phyloP scores from a whole-genome alignment of 192 early-diverging fungal species.

The Rhizophagus clarus region DNA sequence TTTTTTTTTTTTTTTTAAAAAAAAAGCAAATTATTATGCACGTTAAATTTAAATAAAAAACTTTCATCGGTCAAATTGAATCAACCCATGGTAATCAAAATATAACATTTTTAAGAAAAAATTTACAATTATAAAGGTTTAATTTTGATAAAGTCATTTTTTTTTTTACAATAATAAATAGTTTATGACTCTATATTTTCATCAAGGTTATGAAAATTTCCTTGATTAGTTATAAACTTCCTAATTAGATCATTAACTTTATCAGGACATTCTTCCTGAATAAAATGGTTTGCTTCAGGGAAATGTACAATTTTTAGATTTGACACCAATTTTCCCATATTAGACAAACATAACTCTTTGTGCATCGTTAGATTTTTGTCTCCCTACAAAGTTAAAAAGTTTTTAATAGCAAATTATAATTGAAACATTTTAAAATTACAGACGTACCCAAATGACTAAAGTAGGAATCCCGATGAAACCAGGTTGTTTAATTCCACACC shows the following conservation, averaged over 20 bases:
- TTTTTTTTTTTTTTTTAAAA: too few species aligned
- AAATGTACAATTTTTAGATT: conserved; percentile 11
- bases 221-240: conserved; percentile 9
- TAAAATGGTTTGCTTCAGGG: conserved; percentile 26
- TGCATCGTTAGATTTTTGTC: conserved; percentile 30
- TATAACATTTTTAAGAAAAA: too few species aligned
- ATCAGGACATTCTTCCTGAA: conserved; percentile 33
- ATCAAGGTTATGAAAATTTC: conserved; percentile 9
- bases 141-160: too few species aligned
- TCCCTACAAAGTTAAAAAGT: conserved; percentile 20
- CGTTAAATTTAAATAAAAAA: too few species aligned
- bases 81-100: too few species aligned
- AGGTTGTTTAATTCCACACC: neutral
- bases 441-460: conserved; percentile 33
- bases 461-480: conserved; percentile 32
- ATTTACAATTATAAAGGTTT: too few species aligned
- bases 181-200: neutral
- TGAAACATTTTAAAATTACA: neutral
- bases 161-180: neutral
- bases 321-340: neutral
- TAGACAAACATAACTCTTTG: conserved; percentile 1
- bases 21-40: too few species aligned
- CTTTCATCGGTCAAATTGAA: too few species aligned
- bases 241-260: conserved; percentile 16
- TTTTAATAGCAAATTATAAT: neutral